Evolutionary conservation across 192 early-diverging fungal species (phyloP).

Genomic region (Coemansia sp.): DNA sequence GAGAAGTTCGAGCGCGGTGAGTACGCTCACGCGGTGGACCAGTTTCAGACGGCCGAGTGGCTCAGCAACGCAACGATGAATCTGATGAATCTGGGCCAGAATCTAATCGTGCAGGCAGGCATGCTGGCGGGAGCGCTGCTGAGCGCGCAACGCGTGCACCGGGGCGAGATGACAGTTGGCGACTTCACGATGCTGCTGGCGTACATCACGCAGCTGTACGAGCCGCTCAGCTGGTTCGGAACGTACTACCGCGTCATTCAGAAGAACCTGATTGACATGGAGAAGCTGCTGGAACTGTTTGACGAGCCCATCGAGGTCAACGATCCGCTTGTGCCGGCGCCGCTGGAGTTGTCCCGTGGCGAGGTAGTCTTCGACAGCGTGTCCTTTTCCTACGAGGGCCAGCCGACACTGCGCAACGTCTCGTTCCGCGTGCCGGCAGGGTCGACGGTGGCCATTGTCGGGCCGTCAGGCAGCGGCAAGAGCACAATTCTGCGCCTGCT

Average conservation of each 20-base stretch:
- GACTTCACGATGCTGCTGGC: constrained; percentile 87
- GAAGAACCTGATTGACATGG: constrained; percentile 95
- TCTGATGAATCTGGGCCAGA: constrained; percentile 85
- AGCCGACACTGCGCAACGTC: constrained; percentile 43
- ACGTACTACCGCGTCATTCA: constrained; percentile 93
- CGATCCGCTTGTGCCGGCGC: constrained; percentile 30
- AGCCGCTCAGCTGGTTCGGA: constrained; percentile 89
- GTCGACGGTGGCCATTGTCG: constrained; percentile 52
- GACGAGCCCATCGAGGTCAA: constrained; percentile 51
- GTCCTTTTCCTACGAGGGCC: constrained; percentile 67
- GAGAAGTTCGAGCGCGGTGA: constrained; percentile 83
- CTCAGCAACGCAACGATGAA: constrained; percentile 72
- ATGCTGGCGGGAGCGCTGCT: constrained; percentile 79
- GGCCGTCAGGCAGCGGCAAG: constrained; percentile 65
- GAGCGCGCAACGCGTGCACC: constrained; percentile 78
- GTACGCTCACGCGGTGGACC: constrained; percentile 74
- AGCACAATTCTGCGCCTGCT: constrained; percentile 77
- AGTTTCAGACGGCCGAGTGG: constrained; percentile 85
- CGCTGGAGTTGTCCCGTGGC: constrained; percentile 48
- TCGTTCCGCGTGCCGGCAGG: constrained; percentile 53
- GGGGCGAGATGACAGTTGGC: constrained; percentile 69
- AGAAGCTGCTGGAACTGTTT: constrained; percentile 88
- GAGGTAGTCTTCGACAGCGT: constrained; percentile 66
- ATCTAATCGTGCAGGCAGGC: constrained; percentile 82
- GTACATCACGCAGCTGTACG: constrained; percentile 89